These are phyloP conservation scores for Simmondsia chinensis DNA, from an alignment of 148 eudicot species.

Conservation along the genomic window DNA sequence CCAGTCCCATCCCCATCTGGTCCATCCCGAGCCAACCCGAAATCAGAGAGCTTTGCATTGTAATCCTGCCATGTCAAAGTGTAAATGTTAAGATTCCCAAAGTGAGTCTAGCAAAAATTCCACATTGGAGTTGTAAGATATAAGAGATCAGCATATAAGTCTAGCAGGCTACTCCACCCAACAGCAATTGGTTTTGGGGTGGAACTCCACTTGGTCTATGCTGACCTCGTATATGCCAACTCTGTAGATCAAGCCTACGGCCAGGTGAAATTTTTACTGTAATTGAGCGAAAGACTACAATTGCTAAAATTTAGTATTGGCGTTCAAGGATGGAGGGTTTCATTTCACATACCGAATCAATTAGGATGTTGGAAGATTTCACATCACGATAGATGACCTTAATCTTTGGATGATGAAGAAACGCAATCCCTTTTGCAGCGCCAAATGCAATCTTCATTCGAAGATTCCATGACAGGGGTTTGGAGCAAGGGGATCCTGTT, in stretches of 20 bases:
- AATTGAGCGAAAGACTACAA: no score
- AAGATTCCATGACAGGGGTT: slow-evolving; percentile 67
- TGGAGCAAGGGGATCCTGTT: slow-evolving; percentile 49
- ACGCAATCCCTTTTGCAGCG: slow-evolving; percentile 84
- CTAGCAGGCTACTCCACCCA: no score
- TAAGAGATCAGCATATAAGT: no score
- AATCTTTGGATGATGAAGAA: slow-evolving; percentile 68
- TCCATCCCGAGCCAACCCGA: slow-evolving; percentile 85
- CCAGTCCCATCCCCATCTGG: slow-evolving; percentile 59
- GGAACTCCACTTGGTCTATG: no score
- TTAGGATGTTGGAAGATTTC: slow-evolving; percentile 71
- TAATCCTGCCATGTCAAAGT: slow-evolving; percentile 31
- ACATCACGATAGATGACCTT: slow-evolving; percentile 83
- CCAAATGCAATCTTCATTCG: slow-evolving; percentile 81
- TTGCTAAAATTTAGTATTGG: no score
- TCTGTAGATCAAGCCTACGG: no score
- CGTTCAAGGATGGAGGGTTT: no score
- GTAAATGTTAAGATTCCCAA: not conserved
- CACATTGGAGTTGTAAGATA: not conserved
- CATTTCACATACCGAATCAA: slow-evolving; percentile 64
- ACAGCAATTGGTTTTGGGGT: no score
- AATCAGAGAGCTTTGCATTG: slow-evolving; percentile 83
- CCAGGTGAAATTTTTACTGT: no score
- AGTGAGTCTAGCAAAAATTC: not conserved
- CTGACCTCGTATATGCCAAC: no score